Base-by-base conservation (phyloP, 2,329 filamentous ascomycete genomes). In the Scopulariopsis brevicaulis region DNA sequence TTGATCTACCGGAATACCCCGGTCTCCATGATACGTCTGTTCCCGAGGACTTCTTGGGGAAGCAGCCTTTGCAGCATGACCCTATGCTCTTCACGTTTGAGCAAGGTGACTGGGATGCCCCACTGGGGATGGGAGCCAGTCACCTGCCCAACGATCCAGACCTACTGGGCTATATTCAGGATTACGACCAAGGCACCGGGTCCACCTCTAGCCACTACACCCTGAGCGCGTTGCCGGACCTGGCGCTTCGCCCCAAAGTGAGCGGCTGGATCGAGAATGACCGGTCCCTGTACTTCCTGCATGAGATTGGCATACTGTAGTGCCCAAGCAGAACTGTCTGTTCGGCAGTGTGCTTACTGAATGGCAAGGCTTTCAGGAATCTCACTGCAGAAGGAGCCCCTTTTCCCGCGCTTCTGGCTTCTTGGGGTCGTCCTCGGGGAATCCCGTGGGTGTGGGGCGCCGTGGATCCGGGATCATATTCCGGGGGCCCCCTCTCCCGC, bases 251-350 rank as follows among this genome's bases (percentile, higher is more conserved):
- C 5, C 11, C 12, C 37, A 40, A 6, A 10, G 37, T 40, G 12
- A 6, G 56, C 50, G 56, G 50, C 34, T 57, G 56, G 56, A 18
- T 57, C 5, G 56, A 57, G 14, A 57, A 57, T 20, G 56, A 57
- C 34, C 48, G 56, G 34, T 57, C 56, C 5, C n/a, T 57, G 56
- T 57, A 57, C 34, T 57, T 57, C 25, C 48, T 53, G 50, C 35
- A 53, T 20, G 56, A 57, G 50, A 40, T 53, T 25, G 50, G 24
- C 24, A 37, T 53, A 11, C 7, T 40, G 37, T 40, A 40, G 37
- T 40, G 37, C 12, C 37, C 11, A 40, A 40, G 12, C 37, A 40
- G 37, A 14, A 40, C 5, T 18, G 15, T n/a, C 4, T 25, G 15
- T 51, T 20, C n/a, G 46, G n/a, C 46, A n/a, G 46, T n/a, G 43